Conservation (phyloP, 768 basidiomycete genomes). For the Saitozyma sp. region DNA sequence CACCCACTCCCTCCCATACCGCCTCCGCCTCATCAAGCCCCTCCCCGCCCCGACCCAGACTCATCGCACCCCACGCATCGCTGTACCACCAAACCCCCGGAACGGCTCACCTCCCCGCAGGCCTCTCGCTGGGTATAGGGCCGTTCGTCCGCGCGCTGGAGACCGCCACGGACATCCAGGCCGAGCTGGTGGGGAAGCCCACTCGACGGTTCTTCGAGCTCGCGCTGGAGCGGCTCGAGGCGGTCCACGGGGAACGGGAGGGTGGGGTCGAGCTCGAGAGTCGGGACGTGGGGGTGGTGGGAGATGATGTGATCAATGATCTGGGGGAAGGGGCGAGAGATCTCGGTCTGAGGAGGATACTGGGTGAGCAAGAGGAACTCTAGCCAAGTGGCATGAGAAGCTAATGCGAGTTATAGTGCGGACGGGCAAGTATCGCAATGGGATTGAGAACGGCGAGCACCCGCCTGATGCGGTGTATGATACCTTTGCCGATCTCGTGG, state of each 20-base stretch:
- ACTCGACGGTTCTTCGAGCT: conserved; percentile 62
- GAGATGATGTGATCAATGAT: conserved; percentile 68
- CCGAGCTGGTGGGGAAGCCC: conserved; percentile 68
- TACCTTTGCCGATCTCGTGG: conserved; percentile 61
- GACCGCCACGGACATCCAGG: conserved; percentile 57
- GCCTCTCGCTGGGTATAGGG: conserved; percentile 67
- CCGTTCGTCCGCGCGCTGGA: conserved; percentile 70
- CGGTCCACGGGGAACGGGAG: conserved; percentile 12
- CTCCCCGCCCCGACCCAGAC: conserved; percentile 37
- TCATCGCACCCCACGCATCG: conserved; percentile 66
- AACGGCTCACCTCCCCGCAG: conserved; percentile 55
- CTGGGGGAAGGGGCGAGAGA: conserved; percentile 65
- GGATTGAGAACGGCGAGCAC: conserved; percentile 59
- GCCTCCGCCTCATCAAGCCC: neutral
- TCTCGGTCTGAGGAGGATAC: conserved; percentile 63
- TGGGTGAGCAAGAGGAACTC: conserved; percentile 57
- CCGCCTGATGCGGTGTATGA: conserved; percentile 62
- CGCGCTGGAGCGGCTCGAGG: conserved; percentile 58
- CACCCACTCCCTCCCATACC: conserved; percentile 1
- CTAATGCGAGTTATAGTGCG: conserved; percentile 55
- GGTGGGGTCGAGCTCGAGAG: conserved; percentile 26
- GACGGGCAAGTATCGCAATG: conserved; percentile 69
- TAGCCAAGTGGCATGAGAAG: conserved; percentile 11
- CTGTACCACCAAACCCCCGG: conserved; percentile 54
- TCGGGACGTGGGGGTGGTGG: conserved; percentile 60